These are phyloP conservation scores for Sugiyamaella xylanicola DNA, from an alignment of 1,139 yeast species.

Conservation along the genomic window DNA sequence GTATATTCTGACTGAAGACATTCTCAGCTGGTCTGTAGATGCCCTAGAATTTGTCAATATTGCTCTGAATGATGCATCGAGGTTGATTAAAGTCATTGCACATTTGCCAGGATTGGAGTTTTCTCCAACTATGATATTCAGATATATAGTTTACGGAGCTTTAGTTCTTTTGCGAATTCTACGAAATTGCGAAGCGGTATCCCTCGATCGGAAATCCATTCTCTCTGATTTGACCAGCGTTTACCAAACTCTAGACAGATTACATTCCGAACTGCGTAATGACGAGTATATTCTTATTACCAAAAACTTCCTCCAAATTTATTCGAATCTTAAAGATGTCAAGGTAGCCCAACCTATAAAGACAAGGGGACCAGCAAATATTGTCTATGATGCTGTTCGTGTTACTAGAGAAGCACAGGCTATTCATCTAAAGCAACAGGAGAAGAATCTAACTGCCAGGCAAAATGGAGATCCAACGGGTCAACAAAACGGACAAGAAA, in stretches of 20 bases:
- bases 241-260: conserved; percentile 11
- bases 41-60: conserved; percentile 15
- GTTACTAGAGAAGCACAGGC: conserved; percentile 15
- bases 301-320: conserved; percentile 15
- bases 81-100: conserved; percentile 4
- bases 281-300: conserved; percentile 14
- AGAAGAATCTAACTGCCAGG: not conserved
- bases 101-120: conserved; percentile 10
- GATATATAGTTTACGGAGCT: conserved; percentile 13
- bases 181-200: conserved; percentile 7
- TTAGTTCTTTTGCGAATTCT: conserved; percentile 12
- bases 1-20: conserved; percentile 15
- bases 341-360: conserved; percentile 13
- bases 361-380: conserved; percentile 17
- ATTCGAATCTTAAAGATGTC: conserved; percentile 4
- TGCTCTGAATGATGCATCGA: conserved; percentile 10
- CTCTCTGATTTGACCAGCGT: conserved; percentile 9
- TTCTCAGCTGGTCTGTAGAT: conserved; percentile 15
- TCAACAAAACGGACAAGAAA: not conserved
- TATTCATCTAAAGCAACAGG: not conserved
- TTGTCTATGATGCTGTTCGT: conserved; percentile 18
- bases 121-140: conserved; percentile 10
- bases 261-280: conserved; percentile 5
- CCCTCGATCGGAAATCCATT: conserved; percentile 11
- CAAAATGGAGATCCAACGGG: not conserved